Evolutionary conservation across 805 yeast species (phyloP).

Genomic region (Babjeviella inositovora): DNA sequence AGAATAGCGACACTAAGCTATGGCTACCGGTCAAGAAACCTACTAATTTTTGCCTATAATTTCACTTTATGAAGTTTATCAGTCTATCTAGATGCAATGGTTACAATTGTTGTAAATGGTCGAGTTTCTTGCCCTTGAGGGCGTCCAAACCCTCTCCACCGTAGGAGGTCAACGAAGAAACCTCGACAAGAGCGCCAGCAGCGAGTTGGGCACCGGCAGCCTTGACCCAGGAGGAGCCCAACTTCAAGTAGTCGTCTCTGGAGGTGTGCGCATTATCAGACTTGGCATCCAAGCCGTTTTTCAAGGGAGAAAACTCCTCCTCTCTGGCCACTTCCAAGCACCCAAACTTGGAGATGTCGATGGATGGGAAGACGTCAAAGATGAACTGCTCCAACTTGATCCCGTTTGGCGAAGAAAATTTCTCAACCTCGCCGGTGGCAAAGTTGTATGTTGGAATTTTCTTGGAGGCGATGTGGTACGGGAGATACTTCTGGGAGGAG

Average conservation of each 20-base stretch:
- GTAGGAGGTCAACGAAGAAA: slow-evolving; percentile 62
- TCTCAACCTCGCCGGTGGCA: slow-evolving; percentile 23
- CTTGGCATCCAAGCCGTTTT: slow-evolving; percentile 73
- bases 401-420: slow-evolving; percentile 76
- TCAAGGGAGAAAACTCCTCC: slow-evolving; percentile 86
- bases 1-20: too few relatives aligned
- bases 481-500: slow-evolving; percentile 45
- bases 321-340: slow-evolving; percentile 80
- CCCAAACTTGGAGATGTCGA: slow-evolving; percentile 60
- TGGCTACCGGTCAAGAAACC: too few relatives aligned
- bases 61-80: too few relatives aligned
- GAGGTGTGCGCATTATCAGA: slow-evolving; percentile 82
- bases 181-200: slow-evolving; percentile 46
- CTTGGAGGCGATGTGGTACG: slow-evolving; percentile 92
- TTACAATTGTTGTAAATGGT: too few relatives aligned
- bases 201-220: slow-evolving; percentile 51
- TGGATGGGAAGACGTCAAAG: slow-evolving; percentile 84
- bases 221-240: slow-evolving; percentile 63
- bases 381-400: slow-evolving; percentile 93
- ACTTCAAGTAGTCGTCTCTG: slow-evolving; percentile 38
- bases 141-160: slow-evolving; percentile 53
- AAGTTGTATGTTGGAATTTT: slow-evolving; percentile 50
- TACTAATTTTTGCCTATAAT: too few relatives aligned
- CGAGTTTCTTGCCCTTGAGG: slow-evolving; percentile 38
- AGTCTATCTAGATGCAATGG: too few relatives aligned